Base-by-base conservation (phyloP, 495 filamentous ascomycete genomes). In the Patellaria atrata region DNA sequence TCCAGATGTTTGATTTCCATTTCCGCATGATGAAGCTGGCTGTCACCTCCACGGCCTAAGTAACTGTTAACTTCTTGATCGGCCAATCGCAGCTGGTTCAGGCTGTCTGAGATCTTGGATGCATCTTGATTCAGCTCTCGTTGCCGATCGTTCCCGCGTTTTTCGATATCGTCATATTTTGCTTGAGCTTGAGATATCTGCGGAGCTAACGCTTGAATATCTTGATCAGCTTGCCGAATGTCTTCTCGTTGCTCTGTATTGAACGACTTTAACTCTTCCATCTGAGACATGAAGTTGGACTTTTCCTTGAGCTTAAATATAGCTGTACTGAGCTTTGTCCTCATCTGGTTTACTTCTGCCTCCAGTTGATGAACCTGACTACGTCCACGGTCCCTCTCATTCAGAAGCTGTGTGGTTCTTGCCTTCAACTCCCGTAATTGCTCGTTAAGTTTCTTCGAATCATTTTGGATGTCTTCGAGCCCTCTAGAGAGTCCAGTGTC, bases 41-140 rank as follows among this genome's bases (percentile, higher is more conserved):
- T 52, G 9, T 77, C 71, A 1, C 86, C 91, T 27, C 79, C 83
- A 30, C 72, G 65, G 30, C 80, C 68, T 27, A 79, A 62, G 56
- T 94, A 99, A 5, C 71, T 68, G 37, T 77, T 73, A 48, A 99
- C 92, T 22, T 82, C 78, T 26, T 69, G 63, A 41, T 80, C 77
- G 27, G 79, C 68, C 50, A 75, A 56, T 41, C 73, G 76, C 3
- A 96, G 70, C 51, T 92, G 74, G 45, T 78, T 71, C 23, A 83
- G 62, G 33, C 71, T 91, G 14, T 76, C 69, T 1, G 72, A 70
- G 16, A 94, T 60, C 23, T 68, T 71, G 22, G 73, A 74, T 12
- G 78, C 73, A 40, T 78, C 76, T 28, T 76, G 67, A 24, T 82
- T 75, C 25, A 89, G 57, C 37, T 73, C 68, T 42, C 78, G 75